These are phyloP conservation scores for Corchorus capsularis DNA, from an alignment of 345 rosid genomes.

Conservation along the genomic window DNA sequence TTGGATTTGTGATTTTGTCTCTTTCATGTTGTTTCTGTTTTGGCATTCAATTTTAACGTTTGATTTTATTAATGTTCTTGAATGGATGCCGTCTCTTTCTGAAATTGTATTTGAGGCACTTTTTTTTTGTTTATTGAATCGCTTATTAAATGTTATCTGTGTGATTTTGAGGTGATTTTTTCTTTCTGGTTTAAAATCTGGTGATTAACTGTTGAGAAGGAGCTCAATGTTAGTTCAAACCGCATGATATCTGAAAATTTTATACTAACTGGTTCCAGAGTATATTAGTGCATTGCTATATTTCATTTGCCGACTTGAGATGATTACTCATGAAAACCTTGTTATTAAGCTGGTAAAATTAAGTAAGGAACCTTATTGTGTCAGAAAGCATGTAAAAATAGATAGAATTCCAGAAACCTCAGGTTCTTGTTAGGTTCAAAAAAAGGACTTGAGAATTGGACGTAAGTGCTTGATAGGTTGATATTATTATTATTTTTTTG, in stretches of 20 bases:
- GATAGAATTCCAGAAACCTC: background rate
- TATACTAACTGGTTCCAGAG: background rate
- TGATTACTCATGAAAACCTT: constrained; percentile 9
- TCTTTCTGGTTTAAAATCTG: constrained; percentile 1
- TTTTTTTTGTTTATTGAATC: background rate
- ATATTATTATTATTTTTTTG: background rate
- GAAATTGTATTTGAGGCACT: background rate
- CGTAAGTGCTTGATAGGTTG: constrained; percentile 4
- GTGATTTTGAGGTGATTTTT: background rate
- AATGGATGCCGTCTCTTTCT: background rate
- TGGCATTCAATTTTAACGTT: constrained; percentile 9
- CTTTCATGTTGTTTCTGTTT: background rate
- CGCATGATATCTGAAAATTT: constrained; percentile 1
- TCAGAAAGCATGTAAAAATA: background rate
- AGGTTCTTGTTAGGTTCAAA: background rate
- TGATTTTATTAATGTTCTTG: background rate
- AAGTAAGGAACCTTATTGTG: background rate
- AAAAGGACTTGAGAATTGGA: background rate
- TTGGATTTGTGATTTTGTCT: background rate
- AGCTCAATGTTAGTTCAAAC: background rate
- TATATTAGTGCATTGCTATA: background rate
- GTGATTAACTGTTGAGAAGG: constrained; percentile 3
- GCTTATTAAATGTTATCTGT: background rate
- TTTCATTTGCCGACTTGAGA: background rate
- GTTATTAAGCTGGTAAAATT: background rate